Evolutionary conservation across 345 rosid genomes (phyloP).

Genomic region (Eutrema yunnanense): DNA sequence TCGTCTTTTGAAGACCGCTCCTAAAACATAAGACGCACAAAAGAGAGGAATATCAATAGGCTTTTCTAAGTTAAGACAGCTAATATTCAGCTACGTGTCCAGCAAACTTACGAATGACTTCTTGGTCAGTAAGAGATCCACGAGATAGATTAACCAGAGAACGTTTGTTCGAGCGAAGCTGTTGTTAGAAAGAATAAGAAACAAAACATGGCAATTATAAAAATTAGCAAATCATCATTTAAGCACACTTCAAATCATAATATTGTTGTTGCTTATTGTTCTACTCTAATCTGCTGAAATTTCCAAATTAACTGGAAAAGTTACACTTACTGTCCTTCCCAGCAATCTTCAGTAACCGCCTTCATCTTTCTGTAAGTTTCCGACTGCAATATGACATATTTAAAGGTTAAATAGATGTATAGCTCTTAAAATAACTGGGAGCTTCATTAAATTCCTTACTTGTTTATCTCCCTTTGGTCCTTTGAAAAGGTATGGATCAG

Average conservation of each 20-base stretch:
- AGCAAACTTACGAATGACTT: conserved; percentile 77
- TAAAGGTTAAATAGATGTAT: conserved; percentile 3
- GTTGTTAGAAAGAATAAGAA: conserved; percentile 26
- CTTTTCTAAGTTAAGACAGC: not conserved
- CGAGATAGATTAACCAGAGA: conserved; percentile 80
- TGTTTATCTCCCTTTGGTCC: conserved; percentile 94
- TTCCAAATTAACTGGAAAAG: not conserved
- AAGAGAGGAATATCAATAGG: not conserved
- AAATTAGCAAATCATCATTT: conserved; percentile 5
- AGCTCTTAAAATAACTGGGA: not conserved
- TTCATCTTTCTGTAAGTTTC: conserved; percentile 92
- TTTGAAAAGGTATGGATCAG: conserved; percentile 83
- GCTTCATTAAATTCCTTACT: conserved; percentile 32
- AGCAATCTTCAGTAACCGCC: conserved; percentile 61
- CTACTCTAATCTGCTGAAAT: not conserved
- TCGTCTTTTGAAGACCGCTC: conserved; percentile 63
- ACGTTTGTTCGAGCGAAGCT: conserved; percentile 90
- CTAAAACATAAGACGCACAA: conserved; percentile 28
- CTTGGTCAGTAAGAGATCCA: conserved; percentile 71
- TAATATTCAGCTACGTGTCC: not conserved
- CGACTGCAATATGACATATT: conserved; percentile 42
- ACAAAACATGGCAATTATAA: not conserved
- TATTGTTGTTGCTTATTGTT: not conserved
- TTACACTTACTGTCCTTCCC: conserved; percentile 78
- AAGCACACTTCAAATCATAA: not conserved